Base-by-base conservation (phyloP, 2,329 filamentous ascomycete genomes). In the Phialophora verrucosa region DNA sequence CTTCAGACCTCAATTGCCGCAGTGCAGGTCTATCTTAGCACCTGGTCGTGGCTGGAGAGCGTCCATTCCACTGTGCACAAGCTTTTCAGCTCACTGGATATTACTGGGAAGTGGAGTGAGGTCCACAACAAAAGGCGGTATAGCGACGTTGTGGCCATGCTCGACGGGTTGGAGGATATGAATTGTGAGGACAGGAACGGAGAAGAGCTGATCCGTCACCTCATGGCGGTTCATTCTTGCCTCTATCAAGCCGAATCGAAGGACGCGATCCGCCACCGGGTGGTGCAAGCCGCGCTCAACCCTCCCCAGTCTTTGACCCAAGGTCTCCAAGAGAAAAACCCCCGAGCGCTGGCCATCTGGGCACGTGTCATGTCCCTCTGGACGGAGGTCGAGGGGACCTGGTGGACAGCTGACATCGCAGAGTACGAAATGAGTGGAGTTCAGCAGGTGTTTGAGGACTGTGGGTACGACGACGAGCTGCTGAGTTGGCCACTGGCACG, bases 151-250 rank as follows among this genome's bases (percentile, higher is more conserved):
- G 53, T 55, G 7, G 53, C 53, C 53, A 55, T 55, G 53, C 53
- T 55, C 29, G 53, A 55, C 29, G 53, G 53, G n/a, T 55, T 55
- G 29, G 53, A 55, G 14, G 53, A 55, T 20, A 32, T 11, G 3
- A 32, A 20, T 23, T 2, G 11, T 23, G 25, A 55, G 10, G 29
- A 32, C 53, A 20, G 14, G 25, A 55, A 55, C 53, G 53, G 11
- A 2, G 25, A 11, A 4, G 53, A 55, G 53, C 29, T 29, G 25
- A 55, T 55, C 10, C 53, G 53, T 3, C 53, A 55, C n/a, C 53
- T 55, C 29, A 55, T 55, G 53, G 53, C 29, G 53, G 53, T 55
- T 3, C 53, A 55, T 32, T 55, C 53, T n/a, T 55, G 53, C 29
- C 53, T 55, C 17, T 55, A 29, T 32, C 53, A 55, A 55, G 25